Conservation (phyloP, 495 filamentous ascomycete species). For the Penicillium taxi region DNA sequence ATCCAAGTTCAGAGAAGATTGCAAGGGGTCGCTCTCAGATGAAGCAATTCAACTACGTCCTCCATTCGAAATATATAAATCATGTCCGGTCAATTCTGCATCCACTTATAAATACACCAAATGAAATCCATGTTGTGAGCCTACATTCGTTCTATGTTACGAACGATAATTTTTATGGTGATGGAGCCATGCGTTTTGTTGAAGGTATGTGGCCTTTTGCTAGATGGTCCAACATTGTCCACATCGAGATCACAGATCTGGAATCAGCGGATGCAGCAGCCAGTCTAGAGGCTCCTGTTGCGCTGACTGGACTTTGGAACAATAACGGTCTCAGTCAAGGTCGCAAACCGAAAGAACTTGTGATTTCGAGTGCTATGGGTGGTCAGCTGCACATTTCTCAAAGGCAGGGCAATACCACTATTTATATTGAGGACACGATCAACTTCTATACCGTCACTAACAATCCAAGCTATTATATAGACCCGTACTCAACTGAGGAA, state of each 20-base stretch:
- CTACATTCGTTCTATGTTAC: conserved; percentile 48
- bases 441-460: conserved; percentile 41
- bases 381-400: conserved; percentile 27
- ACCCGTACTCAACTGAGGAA: conserved; percentile 28
- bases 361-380: conserved; percentile 36
- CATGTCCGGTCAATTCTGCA: conserved; percentile 40
- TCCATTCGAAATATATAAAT: conserved; percentile 22
- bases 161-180: conserved; percentile 51
- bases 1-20: conserved; percentile 9
- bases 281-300: conserved; percentile 39
- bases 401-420: conserved; percentile 17
- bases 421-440: conserved; percentile 37
- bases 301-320: conserved; percentile 37
- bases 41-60: conserved; percentile 51
- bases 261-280: conserved; percentile 9
- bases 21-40: conserved; percentile 43
- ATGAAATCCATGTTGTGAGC: conserved; percentile 47
- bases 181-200: conserved; percentile 37
- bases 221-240: conserved; percentile 32
- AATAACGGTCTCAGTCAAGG: conserved; percentile 54
- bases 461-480: conserved; percentile 49
- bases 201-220: conserved; percentile 33
- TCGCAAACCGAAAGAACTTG: conserved; percentile 34
- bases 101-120: conserved; percentile 48
- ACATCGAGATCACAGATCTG: conserved; percentile 22